Base-by-base conservation (phyloP, 257 asterid species). In the Handroanthus guayacan region DNA sequence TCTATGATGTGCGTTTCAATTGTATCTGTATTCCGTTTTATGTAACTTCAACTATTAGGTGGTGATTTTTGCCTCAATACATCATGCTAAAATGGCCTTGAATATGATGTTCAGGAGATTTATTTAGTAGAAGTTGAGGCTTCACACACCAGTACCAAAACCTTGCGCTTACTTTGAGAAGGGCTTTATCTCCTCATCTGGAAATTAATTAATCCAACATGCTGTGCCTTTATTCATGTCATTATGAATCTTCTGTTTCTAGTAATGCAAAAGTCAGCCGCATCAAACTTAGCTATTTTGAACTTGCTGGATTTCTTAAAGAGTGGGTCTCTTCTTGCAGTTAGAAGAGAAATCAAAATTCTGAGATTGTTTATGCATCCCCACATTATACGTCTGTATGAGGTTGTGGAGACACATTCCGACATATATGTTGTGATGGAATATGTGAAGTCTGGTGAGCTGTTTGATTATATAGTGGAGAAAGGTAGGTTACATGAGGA, bases 381-480 rank as follows among this genome's bases (percentile, higher is more conserved):
- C 66, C 99, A 94, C 84, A 91, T 92, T 77, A 94, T 94, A 75
- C 97, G 96, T 61, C 92, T 94, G 41, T 94, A 94, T 80, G 98
- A 94, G 84, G 98, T 92, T 74, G 96, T 94, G 77, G 97, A 94
- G 92, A 94, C 97, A 9, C 88, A 84, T 39, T 64, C 92, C 9
- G 99, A 94, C 86, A 94, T 94, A 50, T 94, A 78, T 36, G 95
- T 94, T 67, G 98, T 94, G 80, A 94, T 94, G 99, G 99, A 92
- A 80, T 89, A 88, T 84, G 98, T 89, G 82, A 94, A 90, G 80
- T 83, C 85, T 16, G 98, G 97, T 18, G 98, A 94, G 89, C 81
- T 94, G 82, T 94, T 94, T 82, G 98, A 94, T 85, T 90, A 94
- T 70, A 94, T 94, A 66, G 99, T 90, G 80, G 97, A 92, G 81